These are phyloP conservation scores for Salix koriyanagi DNA, from an alignment of 345 rosid genomes.

Conservation along the genomic window DNA sequence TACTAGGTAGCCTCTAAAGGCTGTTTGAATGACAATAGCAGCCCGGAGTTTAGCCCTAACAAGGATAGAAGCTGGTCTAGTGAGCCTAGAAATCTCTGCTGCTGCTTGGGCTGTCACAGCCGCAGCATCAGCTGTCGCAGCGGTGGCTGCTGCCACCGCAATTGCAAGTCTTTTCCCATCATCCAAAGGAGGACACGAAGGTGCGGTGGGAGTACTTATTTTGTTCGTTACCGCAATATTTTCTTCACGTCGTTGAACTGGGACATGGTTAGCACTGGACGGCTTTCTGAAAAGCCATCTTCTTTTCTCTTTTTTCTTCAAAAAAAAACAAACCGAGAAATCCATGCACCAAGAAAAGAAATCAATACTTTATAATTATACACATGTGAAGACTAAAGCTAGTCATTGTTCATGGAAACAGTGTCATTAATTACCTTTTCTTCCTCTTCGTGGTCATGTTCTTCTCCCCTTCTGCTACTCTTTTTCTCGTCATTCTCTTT, in stretches of 20 bases:
- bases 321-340: background rate
- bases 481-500: constrained; percentile 29
- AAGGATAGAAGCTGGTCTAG: constrained; percentile 4
- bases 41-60: constrained; percentile 12
- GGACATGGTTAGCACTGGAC: background rate
- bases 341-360: background rate
- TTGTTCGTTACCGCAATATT: background rate
- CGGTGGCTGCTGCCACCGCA: constrained; percentile 15
- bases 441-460: constrained; percentile 30
- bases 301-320: constrained; percentile 26
- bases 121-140: constrained; percentile 16
- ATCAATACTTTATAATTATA: background rate
- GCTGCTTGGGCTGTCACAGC: constrained; percentile 14
- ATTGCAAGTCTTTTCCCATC: constrained; percentile 9
- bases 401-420: background rate
- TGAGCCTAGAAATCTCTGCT: constrained; percentile 11
- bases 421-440: constrained; percentile 13
- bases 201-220: background rate
- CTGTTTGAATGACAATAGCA: constrained; percentile 25
- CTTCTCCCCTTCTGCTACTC: constrained; percentile 38
- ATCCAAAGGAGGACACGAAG: constrained; percentile 18
- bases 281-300: constrained; percentile 22
- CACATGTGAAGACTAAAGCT: background rate
- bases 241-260: constrained; percentile 21
- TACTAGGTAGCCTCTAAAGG: constrained; percentile 30